Evolutionary conservation across 2,329 filamentous ascomycete genomes (phyloP).

Genomic region (Penicillium hordei): DNA sequence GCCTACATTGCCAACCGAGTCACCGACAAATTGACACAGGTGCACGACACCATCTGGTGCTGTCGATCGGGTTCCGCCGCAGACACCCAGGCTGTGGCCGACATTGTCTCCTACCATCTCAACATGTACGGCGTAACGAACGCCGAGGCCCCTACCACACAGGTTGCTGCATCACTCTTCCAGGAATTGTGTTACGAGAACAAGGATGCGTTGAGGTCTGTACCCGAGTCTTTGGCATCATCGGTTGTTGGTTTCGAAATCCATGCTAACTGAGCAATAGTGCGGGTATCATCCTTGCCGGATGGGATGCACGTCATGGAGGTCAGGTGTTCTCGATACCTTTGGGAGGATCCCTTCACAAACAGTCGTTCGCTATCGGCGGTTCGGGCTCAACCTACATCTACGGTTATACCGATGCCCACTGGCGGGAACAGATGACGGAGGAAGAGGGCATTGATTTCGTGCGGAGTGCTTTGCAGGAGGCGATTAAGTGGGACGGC

Average conservation of each 20-base stretch:
- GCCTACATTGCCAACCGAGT: conserved; percentile 99
- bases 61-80: conserved; percentile 96
- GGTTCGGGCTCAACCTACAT: conserved; percentile 98
- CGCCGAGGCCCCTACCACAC: conserved; percentile 85
- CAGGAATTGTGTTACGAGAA: conserved; percentile 98
- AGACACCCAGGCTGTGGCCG: conserved; percentile 95
- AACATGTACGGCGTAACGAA: conserved; percentile 89
- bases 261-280: conserved; percentile 47
- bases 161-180: conserved; percentile 92
- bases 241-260: background rate
- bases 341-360: conserved; percentile 93
- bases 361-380: conserved; percentile 92
- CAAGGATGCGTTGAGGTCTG: conserved; percentile 87
- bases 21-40: conserved; percentile 97
- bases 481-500: conserved; percentile 99
- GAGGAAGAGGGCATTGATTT: conserved; percentile 88
- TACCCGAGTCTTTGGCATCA: conserved; percentile 11
- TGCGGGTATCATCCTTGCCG: conserved; percentile 97
- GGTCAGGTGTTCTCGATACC: conserved; percentile 98
- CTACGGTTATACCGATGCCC: conserved; percentile 95
- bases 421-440: conserved; percentile 95
- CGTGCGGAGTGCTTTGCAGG: conserved; percentile 83
- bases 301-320: conserved; percentile 91
- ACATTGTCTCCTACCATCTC: conserved; percentile 96
- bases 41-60: conserved; percentile 99